phyloP scores from a whole-genome alignment of 1,139 yeast genomes.

The Candida freyschussii region DNA sequence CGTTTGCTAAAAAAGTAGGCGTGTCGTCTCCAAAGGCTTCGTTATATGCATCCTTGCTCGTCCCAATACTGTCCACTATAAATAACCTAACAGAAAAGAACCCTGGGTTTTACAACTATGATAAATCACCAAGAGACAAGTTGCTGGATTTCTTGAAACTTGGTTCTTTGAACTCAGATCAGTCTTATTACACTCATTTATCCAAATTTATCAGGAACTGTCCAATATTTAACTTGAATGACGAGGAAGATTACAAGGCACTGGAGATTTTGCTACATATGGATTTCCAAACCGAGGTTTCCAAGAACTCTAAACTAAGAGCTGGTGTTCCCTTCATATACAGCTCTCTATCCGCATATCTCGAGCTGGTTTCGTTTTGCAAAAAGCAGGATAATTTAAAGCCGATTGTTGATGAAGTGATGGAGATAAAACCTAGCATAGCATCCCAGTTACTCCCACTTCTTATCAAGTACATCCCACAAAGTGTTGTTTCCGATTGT shows the following conservation, averaged over 20 bases:
- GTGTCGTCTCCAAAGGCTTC: constrained; percentile 32
- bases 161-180: constrained; percentile 51
- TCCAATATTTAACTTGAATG: constrained; percentile 4
- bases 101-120: constrained; percentile 49
- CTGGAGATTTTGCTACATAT: constrained; percentile 21
- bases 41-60: constrained; percentile 40
- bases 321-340: constrained; percentile 25
- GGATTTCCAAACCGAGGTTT: constrained; percentile 25
- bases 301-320: constrained; percentile 27
- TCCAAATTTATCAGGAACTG: constrained; percentile 11
- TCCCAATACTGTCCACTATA: constrained; percentile 48
- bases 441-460: constrained; percentile 7
- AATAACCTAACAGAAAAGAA: constrained; percentile 37
- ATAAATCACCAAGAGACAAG: constrained; percentile 40
- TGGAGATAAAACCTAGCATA: constrained; percentile 4
- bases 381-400: constrained; percentile 1
- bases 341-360: constrained; percentile 18
- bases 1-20: constrained; percentile 32
- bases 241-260: constrained; percentile 11
- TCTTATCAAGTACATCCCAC: constrained; percentile 8
- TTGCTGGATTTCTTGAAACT: constrained; percentile 42
- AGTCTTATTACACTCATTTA: constrained; percentile 40
- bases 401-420: constrained; percentile 12
- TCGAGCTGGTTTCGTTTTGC: constrained; percentile 7
- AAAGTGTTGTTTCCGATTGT: constrained; percentile 4